These are phyloP conservation scores for Sungouiella blattae DNA, from an alignment of 805 yeast species.

Conservation along the genomic window DNA sequence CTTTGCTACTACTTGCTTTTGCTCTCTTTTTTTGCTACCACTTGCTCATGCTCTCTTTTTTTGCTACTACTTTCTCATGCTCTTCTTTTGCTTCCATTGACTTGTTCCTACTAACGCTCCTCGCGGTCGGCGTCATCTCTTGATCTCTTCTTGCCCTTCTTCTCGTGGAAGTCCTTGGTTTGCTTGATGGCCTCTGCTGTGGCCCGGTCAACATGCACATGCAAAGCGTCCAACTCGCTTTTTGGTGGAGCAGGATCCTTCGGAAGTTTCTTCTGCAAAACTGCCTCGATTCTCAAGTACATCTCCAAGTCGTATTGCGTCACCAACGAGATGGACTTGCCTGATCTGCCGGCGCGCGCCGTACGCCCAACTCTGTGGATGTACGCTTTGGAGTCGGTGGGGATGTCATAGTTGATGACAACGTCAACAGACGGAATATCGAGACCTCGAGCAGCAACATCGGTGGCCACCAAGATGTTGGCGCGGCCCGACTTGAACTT, in stretches of 20 bases:
- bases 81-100: not conserved
- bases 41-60: not conserved
- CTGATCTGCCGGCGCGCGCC: conserved; percentile 90
- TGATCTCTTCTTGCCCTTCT: conserved; percentile 31
- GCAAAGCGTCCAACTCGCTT: conserved; percentile 70
- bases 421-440: conserved; percentile 80
- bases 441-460: conserved; percentile 85
- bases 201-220: conserved; percentile 88
- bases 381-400: conserved; percentile 80
- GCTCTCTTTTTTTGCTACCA: not conserved
- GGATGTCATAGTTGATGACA: conserved; percentile 75
- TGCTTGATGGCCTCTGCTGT: conserved; percentile 83
- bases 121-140: conserved; percentile 38
- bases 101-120: conserved; percentile 19
- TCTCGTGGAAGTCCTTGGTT: conserved; percentile 62
- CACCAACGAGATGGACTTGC: conserved; percentile 80
- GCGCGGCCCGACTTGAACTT: conserved; percentile 72
- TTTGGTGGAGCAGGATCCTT: conserved; percentile 75
- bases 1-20: not conserved
- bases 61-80: not conserved
- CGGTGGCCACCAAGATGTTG: conserved; percentile 73
- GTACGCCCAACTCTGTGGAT: conserved; percentile 93
- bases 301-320: conserved; percentile 94
- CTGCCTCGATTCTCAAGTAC: conserved; percentile 84
- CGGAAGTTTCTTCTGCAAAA: conserved; percentile 75